Conservation (phyloP, 2,329 filamentous ascomycete species). For the Arthrobotrys entomopaga region DNA sequence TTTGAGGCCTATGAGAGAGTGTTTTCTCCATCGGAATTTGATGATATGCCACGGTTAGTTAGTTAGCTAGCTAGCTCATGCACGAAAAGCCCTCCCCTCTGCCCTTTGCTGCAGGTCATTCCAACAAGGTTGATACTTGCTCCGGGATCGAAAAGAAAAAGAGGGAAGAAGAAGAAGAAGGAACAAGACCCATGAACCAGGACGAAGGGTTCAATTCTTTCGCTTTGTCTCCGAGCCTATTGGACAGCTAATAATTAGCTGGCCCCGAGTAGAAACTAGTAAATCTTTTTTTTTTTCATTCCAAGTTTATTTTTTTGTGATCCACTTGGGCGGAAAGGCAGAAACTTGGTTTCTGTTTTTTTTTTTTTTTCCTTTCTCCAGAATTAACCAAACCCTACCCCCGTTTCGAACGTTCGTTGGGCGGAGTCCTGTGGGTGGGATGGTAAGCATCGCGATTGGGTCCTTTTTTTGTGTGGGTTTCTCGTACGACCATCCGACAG, state of each 20-base stretch:
- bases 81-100: neutral
- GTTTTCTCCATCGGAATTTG: neutral
- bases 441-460: slow-evolving; percentile 45
- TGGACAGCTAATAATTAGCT: too few species aligned
- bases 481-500: too few species aligned
- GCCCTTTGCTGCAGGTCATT: slow-evolving; percentile 21
- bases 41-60: slow-evolving; percentile 1
- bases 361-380: too few species aligned
- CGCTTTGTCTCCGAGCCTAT: slow-evolving; percentile 18
- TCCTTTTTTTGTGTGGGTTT: slow-evolving; percentile 1
- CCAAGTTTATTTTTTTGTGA: slow-evolving; percentile 14
- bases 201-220: slow-evolving; percentile 33
- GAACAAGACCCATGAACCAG: slow-evolving; percentile 37
- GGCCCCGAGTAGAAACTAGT: neutral
- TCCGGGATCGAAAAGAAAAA: slow-evolving; percentile 14
- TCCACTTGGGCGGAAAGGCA: slow-evolving; percentile 25
- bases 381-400: slow-evolving; percentile 3
- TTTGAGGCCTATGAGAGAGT: too few species aligned
- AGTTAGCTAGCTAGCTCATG: too few species aligned
- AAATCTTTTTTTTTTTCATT: slow-evolving; percentile 11
- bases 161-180: slow-evolving; percentile 10
- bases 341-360: neutral
- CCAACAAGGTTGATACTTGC: slow-evolving; percentile 40
- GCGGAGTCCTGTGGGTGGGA: slow-evolving; percentile 24
- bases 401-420: slow-evolving; percentile 29